Percentiles rank a stretch among this genome's conserved stretches.
Conservation (phyloP, 2,329 filamentous ascomycete species). For the Penicillium sp. region DNA sequence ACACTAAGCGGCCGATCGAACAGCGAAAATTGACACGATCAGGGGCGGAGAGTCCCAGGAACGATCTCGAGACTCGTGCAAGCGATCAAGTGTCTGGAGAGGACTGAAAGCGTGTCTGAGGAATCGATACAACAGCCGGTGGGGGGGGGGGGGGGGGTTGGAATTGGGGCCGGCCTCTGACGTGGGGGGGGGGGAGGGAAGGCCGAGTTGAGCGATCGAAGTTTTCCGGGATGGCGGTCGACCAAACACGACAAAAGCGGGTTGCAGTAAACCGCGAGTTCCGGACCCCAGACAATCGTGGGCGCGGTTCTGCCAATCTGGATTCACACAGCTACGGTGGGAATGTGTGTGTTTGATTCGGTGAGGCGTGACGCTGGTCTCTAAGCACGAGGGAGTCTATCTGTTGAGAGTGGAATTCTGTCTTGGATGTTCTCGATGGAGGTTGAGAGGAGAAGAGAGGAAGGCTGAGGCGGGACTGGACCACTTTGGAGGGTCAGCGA, state of each 20-base stretch:
- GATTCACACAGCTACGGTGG: too few relatives aligned
- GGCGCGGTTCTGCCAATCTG: too few relatives aligned
- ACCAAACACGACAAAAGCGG: not conserved
- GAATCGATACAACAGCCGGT: slow-evolving; percentile 2
- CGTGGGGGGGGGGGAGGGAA: slow-evolving; percentile 13
- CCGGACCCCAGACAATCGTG: not conserved
- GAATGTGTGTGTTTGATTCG: too few relatives aligned
- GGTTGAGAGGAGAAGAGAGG: not conserved
- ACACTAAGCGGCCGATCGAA: slow-evolving; percentile 7
- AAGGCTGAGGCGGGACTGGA: too few relatives aligned
- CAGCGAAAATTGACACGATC: not conserved
- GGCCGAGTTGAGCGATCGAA: slow-evolving; percentile 11
- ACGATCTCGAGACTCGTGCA: not conserved
- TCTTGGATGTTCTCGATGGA: not conserved
- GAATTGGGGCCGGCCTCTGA: slow-evolving; percentile 8
- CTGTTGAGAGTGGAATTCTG: too few relatives aligned
- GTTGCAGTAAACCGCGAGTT: slow-evolving; percentile 4
- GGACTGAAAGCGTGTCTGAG: slow-evolving; percentile 3
- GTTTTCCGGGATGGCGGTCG: slow-evolving; percentile 10
- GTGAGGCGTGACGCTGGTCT: too few relatives aligned
- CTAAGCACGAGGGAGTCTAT: too few relatives aligned
- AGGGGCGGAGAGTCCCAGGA: slow-evolving; percentile 8
- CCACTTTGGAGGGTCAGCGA: not conserved
- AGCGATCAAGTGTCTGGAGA: not conserved
- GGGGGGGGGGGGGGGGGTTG: too few relatives aligned